Evolutionary conservation across 2,329 filamentous ascomycete genomes (phyloP).

Genomic region (Rhynchosporium agropyri): DNA sequence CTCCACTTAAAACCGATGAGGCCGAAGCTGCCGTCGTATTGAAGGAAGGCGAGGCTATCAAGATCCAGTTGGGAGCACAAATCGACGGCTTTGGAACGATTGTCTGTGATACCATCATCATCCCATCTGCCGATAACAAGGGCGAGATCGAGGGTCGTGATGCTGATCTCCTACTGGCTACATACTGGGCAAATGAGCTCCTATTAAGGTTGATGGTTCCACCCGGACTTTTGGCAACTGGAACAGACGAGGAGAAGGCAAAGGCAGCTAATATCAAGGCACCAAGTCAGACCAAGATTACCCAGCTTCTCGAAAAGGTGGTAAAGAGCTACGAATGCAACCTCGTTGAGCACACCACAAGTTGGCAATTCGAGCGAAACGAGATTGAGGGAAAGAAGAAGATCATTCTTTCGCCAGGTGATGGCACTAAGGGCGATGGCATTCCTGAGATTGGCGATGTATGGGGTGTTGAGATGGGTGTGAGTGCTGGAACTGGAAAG

Average conservation of each 20-base stretch:
- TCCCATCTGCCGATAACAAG: slow-evolving; percentile 62
- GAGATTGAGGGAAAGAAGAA: slow-evolving; percentile 96
- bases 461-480: slow-evolving; percentile 96
- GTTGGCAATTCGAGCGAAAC: slow-evolving; percentile 94
- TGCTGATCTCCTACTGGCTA: slow-evolving; percentile 88
- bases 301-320: slow-evolving; percentile 84
- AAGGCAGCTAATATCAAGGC: slow-evolving; percentile 83
- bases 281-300: slow-evolving; percentile 85
- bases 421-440: slow-evolving; percentile 90
- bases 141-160: slow-evolving; percentile 71
- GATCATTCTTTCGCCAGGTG: slow-evolving; percentile 86
- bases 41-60: slow-evolving; percentile 84
- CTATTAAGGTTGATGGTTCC: slow-evolving; percentile 89
- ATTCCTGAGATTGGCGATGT: slow-evolving; percentile 86
- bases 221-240: slow-evolving; percentile 79
- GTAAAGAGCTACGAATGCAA: slow-evolving; percentile 89
- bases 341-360: slow-evolving; percentile 96
- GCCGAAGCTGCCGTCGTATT: slow-evolving; percentile 80
- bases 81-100: slow-evolving; percentile 97
- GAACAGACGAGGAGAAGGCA: slow-evolving; percentile 92
- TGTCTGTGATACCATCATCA: slow-evolving; percentile 88
- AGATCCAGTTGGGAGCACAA: slow-evolving; percentile 98
- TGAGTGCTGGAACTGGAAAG: slow-evolving; percentile 90
- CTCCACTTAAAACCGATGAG: slow-evolving; percentile 82
- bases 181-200: slow-evolving; percentile 93